Evolutionary conservation across 768 basidiomycete species (phyloP).

Genomic region (Zangia roseola): DNA sequence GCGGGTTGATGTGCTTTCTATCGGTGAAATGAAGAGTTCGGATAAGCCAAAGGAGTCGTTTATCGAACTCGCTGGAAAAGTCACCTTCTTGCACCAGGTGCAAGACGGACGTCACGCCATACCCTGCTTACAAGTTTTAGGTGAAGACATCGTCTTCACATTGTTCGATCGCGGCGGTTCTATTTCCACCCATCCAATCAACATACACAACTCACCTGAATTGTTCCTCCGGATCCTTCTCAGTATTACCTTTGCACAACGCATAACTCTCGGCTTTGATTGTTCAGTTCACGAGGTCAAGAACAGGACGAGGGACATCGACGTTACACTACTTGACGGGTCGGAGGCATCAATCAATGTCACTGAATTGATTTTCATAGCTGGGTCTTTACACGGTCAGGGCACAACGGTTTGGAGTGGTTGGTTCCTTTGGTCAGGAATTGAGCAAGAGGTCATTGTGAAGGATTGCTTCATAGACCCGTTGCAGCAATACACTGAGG

Average conservation of each 20-base stretch:
- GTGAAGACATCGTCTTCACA: neutral
- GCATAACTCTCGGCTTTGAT: neutral
- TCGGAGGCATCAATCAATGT: neutral
- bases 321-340: neutral
- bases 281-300: neutral
- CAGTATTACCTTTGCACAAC: neutral
- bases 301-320: neutral
- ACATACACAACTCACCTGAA: neutral
- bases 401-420: neutral
- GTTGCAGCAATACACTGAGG: too few species aligned
- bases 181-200: neutral
- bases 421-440: too few species aligned
- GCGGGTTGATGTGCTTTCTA: neutral
- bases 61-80: neutral
- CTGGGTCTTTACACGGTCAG: neutral
- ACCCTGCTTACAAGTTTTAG: too few species aligned
- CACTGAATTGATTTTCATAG: neutral
- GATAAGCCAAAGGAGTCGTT: neutral
- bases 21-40: neutral
- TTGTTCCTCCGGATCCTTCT: neutral
- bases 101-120: too few species aligned
- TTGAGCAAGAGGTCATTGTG: too few species aligned
- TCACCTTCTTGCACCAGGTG: too few species aligned
- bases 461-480: too few species aligned
- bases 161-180: neutral